Evolutionary conservation across 768 basidiomycete genomes (phyloP), one percentile per base, ranked within the genome.

Genomic region (Boletellus ananiceps): DNA sequence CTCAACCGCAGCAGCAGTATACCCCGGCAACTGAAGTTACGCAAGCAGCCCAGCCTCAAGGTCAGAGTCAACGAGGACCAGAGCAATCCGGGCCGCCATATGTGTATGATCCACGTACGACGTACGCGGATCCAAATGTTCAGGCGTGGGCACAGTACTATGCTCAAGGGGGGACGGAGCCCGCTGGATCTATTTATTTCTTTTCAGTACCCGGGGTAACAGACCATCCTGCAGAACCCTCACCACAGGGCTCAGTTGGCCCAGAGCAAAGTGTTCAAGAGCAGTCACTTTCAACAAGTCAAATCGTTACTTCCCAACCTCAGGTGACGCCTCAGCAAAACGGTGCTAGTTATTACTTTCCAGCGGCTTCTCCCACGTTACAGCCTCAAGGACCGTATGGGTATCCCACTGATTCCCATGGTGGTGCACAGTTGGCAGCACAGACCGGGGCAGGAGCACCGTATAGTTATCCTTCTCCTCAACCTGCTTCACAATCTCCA

Each of bases 141-240:
- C 88, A 91, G 61, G 86, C 86, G 0, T 92, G 89, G 89, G 89
- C 87, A 6, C 78, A 82, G 56, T 93, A 93, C 66, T 92, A 92
- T 61, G 82, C 83, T 0, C 80, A 84, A 51, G 90, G 90, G 21
- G 89, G 89, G 4, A 79, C 68, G 40, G 89, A 91, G 50, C 65
- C 74, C 0, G 81, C 85, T 5, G 90, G 90, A 8, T 72, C 84
- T 8, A 85, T 91, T 34, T 93, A 93, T 69, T 93, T 93, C 58
- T 67, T 85, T 42, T 82, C 80, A 2, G 81, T 91, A 1, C 88
- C 88, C 7, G 88, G 87, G 2, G 74, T 91, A 38, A 83, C 79
- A 57, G 81, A 80, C 45, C 66, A 56, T 5, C 63, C 39, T 33
- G 62, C 48, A 23, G 58, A 57, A 8, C 18, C 40, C 41, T 32